Conservation (phyloP, 2,329 filamentous ascomycete species). For the Colletotrichum coccodes region DNA sequence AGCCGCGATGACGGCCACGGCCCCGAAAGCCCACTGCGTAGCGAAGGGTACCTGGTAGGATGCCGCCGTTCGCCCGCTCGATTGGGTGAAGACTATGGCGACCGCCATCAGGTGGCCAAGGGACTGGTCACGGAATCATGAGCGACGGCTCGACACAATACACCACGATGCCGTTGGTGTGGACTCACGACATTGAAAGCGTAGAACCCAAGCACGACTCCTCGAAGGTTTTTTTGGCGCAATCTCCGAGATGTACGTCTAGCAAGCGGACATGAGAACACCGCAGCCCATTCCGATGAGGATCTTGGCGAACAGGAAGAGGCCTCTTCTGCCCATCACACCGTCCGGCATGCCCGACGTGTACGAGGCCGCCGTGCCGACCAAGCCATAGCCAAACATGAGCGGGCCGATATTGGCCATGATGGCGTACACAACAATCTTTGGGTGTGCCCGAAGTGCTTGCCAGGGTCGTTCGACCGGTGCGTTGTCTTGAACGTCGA, state of each 20-base stretch:
- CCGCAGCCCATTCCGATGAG: conserved; percentile 15
- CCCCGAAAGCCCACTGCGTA: conserved; percentile 16
- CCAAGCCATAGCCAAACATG: conserved; percentile 15
- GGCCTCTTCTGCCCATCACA: not conserved
- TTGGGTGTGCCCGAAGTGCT: not conserved
- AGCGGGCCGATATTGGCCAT: conserved; percentile 11
- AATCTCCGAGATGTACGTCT: conserved; percentile 17
- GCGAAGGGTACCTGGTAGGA: conserved; percentile 10
- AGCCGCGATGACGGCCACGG: not conserved
- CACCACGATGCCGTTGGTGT: not conserved
- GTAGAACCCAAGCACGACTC: conserved; percentile 9
- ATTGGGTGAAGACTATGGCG: conserved; percentile 5
- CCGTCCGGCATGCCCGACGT: conserved; percentile 6
- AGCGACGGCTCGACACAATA: no score
- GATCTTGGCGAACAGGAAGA: conserved; percentile 14
- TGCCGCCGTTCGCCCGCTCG: not conserved
- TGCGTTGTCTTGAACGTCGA: not conserved
- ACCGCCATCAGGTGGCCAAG: conserved; percentile 2
- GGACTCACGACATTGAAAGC: not conserved
- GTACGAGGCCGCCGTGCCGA: conserved; percentile 4
- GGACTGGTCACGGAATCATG: not conserved
- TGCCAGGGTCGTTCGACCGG: not conserved
- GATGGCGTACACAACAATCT: not conserved
- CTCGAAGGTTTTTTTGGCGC: conserved; percentile 13
- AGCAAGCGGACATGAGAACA: conserved; percentile 7